Conservation (phyloP, 2,329 filamentous ascomycete species). For the Cytospora leucostoma region DNA sequence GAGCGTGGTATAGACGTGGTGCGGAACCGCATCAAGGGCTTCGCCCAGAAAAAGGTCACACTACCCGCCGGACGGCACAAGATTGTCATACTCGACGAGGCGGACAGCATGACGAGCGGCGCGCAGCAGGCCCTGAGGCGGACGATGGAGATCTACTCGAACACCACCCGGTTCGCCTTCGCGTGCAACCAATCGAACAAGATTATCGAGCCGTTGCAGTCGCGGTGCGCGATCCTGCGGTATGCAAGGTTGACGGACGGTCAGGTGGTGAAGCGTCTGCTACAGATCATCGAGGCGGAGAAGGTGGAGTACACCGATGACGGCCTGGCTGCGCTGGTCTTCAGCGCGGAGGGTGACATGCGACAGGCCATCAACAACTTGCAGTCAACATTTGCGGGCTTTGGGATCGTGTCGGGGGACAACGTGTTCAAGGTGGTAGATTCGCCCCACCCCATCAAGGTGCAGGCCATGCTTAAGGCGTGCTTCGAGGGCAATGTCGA, state of each 20-base stretch:
- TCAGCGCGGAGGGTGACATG: constrained; percentile 98
- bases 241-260: constrained; percentile 91
- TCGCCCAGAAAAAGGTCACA: constrained; percentile 98
- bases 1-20: constrained; percentile 97
- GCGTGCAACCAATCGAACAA: constrained; percentile 99
- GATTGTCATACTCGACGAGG: constrained; percentile 95
- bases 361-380: constrained; percentile 98
- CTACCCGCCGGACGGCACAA: constrained; percentile 89
- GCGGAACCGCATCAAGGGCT: constrained; percentile 94
- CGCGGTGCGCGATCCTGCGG: constrained; percentile 90
- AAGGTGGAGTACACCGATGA: constrained; percentile 89
- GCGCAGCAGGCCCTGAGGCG: constrained; percentile 92
- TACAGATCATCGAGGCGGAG: constrained; percentile 93
- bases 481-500: constrained; percentile 93
- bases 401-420: constrained; percentile 95
- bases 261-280: constrained; percentile 85
- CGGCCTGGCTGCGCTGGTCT: constrained; percentile 91
- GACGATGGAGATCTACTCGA: constrained; percentile 98
- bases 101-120: constrained; percentile 96
- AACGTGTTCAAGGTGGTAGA: constrained; percentile 99
- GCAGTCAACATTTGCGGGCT: constrained; percentile 89
- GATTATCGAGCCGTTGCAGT: constrained; percentile 98
- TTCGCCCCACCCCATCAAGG: constrained; percentile 94
- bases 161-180: constrained; percentile 95
- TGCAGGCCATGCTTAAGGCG: constrained; percentile 97